phyloP scores from a whole-genome alignment of 2,329 filamentous ascomycete species.

The Biscogniauxia marginata region DNA sequence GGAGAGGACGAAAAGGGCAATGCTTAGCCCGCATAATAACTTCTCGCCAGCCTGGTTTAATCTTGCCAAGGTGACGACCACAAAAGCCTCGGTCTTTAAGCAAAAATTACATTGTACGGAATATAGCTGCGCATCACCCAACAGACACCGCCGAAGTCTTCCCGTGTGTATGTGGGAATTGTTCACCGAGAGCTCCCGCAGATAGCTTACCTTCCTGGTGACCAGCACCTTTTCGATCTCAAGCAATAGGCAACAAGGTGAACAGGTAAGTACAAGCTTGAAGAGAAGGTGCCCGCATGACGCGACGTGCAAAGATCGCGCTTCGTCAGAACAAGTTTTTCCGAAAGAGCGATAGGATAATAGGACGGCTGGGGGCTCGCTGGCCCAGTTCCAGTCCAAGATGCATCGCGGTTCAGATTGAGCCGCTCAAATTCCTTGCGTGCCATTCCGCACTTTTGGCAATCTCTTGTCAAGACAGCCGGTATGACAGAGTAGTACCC shows the following conservation, averaged over 20 bases:
- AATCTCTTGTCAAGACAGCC: conserved; percentile 14
- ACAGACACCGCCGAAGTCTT: not conserved
- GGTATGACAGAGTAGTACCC: conserved; percentile 7
- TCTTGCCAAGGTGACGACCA: not conserved
- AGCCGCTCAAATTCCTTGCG: conserved; percentile 1
- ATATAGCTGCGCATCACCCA: not conserved
- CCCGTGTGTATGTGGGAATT: not conserved
- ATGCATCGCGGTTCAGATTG: not conserved
- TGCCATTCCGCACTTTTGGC: conserved; percentile 9
- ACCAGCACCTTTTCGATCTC: not conserved
- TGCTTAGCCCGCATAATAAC: no score
- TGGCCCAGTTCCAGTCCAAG: not conserved
- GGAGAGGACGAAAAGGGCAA: not conserved
- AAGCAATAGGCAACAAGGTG: no score
- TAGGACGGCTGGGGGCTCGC: not conserved
- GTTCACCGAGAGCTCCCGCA: not conserved
- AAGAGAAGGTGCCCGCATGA: not conserved
- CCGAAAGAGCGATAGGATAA: not conserved
- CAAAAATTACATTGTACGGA: not conserved
- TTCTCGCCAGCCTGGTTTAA: no score
- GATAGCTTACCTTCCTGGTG: no score
- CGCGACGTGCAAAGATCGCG: not conserved
- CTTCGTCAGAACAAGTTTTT: not conserved
- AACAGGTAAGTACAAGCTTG: no score
- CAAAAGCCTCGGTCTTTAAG: not conserved